Percentiles rank a stretch among this genome's conserved stretches.
These are phyloP conservation scores for Apiotrichum montevideense DNA, from an alignment of 1,284 basidiomycete genomes.

Conservation along the genomic window DNA sequence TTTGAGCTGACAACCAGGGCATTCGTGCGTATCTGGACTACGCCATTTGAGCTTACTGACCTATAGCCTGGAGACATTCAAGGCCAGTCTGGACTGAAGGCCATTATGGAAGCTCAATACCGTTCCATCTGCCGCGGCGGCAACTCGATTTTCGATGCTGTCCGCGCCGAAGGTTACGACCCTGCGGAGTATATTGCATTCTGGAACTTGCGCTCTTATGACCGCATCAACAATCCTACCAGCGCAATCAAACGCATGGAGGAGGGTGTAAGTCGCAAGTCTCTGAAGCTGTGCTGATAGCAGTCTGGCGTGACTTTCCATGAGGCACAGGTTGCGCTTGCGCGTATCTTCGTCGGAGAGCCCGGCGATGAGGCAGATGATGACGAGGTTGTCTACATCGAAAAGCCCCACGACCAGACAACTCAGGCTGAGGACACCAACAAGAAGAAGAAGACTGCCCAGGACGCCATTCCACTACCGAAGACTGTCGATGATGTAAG, in stretches of 20 bases:
- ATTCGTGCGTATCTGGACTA: slow-evolving; percentile 26
- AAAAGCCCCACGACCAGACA: slow-evolving; percentile 51
- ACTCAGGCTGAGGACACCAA: slow-evolving; percentile 55
- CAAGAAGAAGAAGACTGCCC: slow-evolving; percentile 40
- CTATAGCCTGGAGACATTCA: slow-evolving; percentile 65
- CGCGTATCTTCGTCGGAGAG: slow-evolving; percentile 66
- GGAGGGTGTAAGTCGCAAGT: slow-evolving; percentile 37
- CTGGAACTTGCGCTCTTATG: slow-evolving; percentile 84
- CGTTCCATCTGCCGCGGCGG: slow-evolving; percentile 82
- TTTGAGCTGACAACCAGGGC: slow-evolving; percentile 29
- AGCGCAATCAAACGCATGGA: slow-evolving; percentile 66
- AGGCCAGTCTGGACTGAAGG: slow-evolving; percentile 60
- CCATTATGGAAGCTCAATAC: slow-evolving; percentile 45
- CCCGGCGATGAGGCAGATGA: slow-evolving; percentile 36
- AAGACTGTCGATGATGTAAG: slow-evolving; percentile 54
- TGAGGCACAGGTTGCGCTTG: slow-evolving; percentile 77
- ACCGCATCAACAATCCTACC: slow-evolving; percentile 73
- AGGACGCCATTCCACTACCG: slow-evolving; percentile 52
- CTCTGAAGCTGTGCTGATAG: slow-evolving; percentile 5
- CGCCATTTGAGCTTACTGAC: slow-evolving; percentile 22
- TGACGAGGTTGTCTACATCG: slow-evolving; percentile 43
- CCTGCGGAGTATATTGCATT: slow-evolving; percentile 63
- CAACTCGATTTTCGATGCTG: slow-evolving; percentile 73
- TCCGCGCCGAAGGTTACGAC: slow-evolving; percentile 71
- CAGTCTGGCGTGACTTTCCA: slow-evolving; percentile 71